phyloP scores from a whole-genome alignment of 2,329 filamentous ascomycete genomes.

The Xylaria sp. region DNA sequence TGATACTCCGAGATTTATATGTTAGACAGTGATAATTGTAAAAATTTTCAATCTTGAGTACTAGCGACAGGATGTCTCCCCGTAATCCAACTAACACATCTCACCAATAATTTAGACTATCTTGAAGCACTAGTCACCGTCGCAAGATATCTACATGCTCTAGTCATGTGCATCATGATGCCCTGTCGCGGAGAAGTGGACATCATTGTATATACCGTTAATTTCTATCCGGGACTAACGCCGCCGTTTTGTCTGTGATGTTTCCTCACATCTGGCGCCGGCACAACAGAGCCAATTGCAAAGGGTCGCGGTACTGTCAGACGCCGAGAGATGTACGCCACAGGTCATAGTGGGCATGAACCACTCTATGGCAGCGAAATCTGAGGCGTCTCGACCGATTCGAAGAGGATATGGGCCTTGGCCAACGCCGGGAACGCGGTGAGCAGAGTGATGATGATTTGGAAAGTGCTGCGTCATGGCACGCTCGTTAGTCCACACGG shows the following conservation, averaged over 20 bases:
- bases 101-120: not conserved
- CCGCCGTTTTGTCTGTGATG: too few species aligned
- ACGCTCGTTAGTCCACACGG: not conserved
- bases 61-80: not conserved
- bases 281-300: not conserved
- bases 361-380: constrained; percentile 7
- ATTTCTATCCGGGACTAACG: too few species aligned
- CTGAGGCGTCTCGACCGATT: constrained; percentile 7
- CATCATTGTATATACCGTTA: too few species aligned
- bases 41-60: not conserved
- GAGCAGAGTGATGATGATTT: constrained; percentile 19
- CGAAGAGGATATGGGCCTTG: constrained; percentile 23
- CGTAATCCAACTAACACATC: not conserved
- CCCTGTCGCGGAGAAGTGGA: too few species aligned
- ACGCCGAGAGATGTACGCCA: not conserved
- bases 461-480: constrained; percentile 11
- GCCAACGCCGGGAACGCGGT: constrained; percentile 8
- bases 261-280: not conserved
- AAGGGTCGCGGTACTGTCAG: not conserved
- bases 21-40: not conserved
- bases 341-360: not conserved
- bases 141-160: not conserved
- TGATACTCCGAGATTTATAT: not conserved
- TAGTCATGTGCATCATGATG: too few species aligned
- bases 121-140: not conserved